These are phyloP conservation scores for Plasmodium coatneyi DNA, from an alignment of 169 alveolate species.

Conservation along the genomic window DNA sequence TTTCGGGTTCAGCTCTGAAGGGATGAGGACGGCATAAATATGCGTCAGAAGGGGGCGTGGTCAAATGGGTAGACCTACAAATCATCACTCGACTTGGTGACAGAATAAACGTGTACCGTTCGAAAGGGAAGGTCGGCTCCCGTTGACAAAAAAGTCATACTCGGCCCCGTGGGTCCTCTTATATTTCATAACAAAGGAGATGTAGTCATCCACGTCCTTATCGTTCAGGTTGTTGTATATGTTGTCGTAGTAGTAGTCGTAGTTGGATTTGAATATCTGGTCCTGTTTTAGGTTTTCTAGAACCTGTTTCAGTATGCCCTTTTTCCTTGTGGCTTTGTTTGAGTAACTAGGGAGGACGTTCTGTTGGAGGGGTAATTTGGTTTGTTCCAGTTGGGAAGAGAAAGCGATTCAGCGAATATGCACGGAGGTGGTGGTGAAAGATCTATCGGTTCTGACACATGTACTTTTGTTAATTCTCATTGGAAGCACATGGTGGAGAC, in stretches of 20 bases:
- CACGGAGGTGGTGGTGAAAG: not conserved
- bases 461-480: not conserved
- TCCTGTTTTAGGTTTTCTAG: conserved; percentile 26
- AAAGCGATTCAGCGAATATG: not conserved
- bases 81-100: not conserved
- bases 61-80: not conserved
- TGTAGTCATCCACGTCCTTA: conserved; percentile 29
- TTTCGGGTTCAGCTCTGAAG: conserved; percentile 22
- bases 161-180: conserved; percentile 2
- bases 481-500: not conserved
- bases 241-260: conserved; percentile 48
- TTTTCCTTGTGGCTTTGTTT: conserved; percentile 43
- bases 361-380: not conserved
- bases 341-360: conserved; percentile 11
- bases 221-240: conserved; percentile 51
- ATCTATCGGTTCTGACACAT: not conserved
- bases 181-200: conserved; percentile 17
- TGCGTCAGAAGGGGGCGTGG: not conserved
- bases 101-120: not conserved
- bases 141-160: conserved; percentile 38
- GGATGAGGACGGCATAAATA: not conserved
- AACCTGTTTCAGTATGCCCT: conserved; percentile 43
- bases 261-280: conserved; percentile 4
- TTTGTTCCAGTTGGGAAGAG: not conserved
- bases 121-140: not conserved